phyloP scores from a whole-genome alignment of 225 moss, liverwort and hornwort species.

The Neckera pumila region DNA sequence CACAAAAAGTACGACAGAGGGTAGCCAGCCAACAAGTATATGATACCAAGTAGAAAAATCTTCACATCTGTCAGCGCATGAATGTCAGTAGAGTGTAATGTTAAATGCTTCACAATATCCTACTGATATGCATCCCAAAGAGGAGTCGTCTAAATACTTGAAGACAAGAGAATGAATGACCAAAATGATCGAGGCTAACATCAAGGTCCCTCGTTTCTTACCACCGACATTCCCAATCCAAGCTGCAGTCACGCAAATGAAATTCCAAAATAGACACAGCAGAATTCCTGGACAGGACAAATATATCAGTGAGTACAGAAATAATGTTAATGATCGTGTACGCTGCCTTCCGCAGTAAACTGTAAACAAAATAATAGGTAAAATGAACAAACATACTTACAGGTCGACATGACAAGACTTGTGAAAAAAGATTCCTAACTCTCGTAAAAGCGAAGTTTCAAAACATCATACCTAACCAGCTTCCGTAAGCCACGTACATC shows the following conservation, averaged over 20 bases:
- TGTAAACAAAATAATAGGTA: not conserved
- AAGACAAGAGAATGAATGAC: not conserved
- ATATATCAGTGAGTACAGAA: not conserved
- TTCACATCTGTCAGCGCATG: slow-evolving; percentile 52
- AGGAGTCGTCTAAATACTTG: not conserved
- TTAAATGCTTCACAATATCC: not conserved
- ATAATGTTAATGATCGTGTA: not conserved
- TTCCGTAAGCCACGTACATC: slow-evolving; percentile 71
- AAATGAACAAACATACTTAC: not conserved
- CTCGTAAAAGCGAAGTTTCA: not conserved
- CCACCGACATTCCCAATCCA: slow-evolving; percentile 61
- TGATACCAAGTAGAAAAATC: slow-evolving; percentile 75
- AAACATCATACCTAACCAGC: slow-evolving; percentile 70
- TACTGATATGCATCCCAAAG: not conserved
- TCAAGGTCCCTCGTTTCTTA: slow-evolving; percentile 19
- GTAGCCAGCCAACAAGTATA: slow-evolving; percentile 66
- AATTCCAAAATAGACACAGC: slow-evolving; percentile 73
- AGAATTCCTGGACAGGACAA: slow-evolving; percentile 54
- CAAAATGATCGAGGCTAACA: not conserved
- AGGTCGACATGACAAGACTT: not conserved
- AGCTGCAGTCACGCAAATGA: slow-evolving; percentile 69
- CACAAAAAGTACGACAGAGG: slow-evolving; percentile 82
- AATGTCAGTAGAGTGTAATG: not conserved
- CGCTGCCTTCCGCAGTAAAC: not conserved
- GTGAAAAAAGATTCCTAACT: not conserved